Evolutionary conservation across 192 early-diverging fungal genomes (phyloP).

Genomic region (Ambispora gerdemannii): DNA sequence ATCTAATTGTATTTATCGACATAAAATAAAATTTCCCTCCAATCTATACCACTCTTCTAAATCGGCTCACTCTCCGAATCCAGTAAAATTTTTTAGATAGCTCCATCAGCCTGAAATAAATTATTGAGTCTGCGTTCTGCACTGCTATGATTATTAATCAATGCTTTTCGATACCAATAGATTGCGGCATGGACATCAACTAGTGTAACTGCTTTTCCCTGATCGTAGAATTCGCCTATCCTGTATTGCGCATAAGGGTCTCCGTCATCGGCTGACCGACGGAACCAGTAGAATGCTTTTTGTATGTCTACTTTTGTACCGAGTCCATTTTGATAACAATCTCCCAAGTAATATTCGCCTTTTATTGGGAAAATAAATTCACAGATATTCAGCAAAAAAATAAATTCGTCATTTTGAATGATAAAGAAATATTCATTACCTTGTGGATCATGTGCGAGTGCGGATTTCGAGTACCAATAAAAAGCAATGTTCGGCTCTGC

Average conservation of each 20-base stretch:
- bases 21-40: too few relatives aligned
- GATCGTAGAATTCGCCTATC: neutral
- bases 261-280: conserved; percentile 56
- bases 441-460: neutral
- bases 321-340: conserved; percentile 57
- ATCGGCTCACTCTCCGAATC: too few relatives aligned
- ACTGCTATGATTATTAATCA: neutral
- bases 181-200: neutral
- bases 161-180: neutral
- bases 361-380: conserved; percentile 64
- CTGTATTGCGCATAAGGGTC: conserved; percentile 45
- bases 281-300: conserved; percentile 60
- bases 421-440: neutral
- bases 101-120: neutral
- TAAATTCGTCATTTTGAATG: conserved; percentile 44
- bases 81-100: neutral
- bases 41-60: too few relatives aligned
- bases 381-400: conserved; percentile 52
- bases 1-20: too few relatives aligned
- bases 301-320: conserved; percentile 54
- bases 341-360: conserved; percentile 75
- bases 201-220: neutral
- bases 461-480: conserved; percentile 53
- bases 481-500: conserved; percentile 45
- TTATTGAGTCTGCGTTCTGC: neutral